These are phyloP conservation scores for Crataegus laevigata DNA, from an alignment of 306 rosid species.

Conservation along the genomic window DNA sequence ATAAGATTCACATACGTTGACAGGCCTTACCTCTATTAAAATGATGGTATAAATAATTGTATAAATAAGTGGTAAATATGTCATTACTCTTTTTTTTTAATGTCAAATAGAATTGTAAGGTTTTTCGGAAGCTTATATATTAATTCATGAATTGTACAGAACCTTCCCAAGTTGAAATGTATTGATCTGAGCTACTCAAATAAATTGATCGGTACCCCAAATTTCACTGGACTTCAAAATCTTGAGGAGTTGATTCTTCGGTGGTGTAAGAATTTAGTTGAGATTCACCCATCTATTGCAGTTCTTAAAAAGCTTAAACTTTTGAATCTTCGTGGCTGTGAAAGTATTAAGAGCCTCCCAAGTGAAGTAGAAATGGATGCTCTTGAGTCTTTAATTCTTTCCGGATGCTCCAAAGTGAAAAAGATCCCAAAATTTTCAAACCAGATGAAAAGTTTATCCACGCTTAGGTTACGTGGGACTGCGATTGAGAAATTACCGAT, in stretches of 20 bases:
- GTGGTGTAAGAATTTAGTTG: background rate
- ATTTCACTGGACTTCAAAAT: conserved; percentile 1
- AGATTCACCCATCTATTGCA: conserved; percentile 8
- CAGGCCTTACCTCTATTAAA: accelerated
- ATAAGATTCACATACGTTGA: accelerated
- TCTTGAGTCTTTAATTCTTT: background rate
- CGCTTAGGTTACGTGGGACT: background rate
- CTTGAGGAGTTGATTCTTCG: background rate
- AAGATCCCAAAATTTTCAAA: conserved; percentile 4
- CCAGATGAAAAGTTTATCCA: background rate
- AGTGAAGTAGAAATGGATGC: background rate
- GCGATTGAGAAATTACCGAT: background rate
- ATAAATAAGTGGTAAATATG: too few species aligned
- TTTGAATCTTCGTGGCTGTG: background rate
- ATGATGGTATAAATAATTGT: too few species aligned
- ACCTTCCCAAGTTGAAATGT: background rate
- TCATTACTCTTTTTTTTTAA: too few species aligned
- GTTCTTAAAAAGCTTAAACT: background rate
- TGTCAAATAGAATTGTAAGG: background rate
- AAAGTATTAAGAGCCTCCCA: conserved; percentile 8
- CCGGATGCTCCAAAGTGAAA: background rate
- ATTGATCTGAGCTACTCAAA: background rate
- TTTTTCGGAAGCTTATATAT: background rate
- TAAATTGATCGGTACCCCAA: background rate
- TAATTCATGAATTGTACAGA: background rate